Conservation (phyloP, 2,329 filamentous ascomycete genomes). For the Chlorencoelia australis region DNA sequence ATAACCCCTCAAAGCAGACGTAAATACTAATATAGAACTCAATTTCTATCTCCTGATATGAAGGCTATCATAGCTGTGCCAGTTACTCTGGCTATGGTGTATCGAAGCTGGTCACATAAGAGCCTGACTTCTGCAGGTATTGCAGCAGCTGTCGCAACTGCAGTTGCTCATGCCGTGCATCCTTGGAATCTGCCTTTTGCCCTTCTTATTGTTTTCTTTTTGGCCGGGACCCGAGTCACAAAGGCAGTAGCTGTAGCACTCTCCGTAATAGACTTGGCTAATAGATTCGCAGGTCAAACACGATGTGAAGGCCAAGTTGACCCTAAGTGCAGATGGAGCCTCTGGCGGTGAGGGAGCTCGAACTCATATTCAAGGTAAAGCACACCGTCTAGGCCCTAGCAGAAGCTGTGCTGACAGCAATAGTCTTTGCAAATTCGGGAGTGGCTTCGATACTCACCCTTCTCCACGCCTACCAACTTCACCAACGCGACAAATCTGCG, state of each 20-base stretch:
- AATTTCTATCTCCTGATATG: no score
- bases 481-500: slow-evolving; percentile 31
- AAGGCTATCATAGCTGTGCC: slow-evolving; percentile 47
- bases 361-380: slow-evolving; percentile 66
- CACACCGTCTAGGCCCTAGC: no score
- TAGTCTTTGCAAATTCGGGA: slow-evolving; percentile 76
- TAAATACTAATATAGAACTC: no score
- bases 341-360: slow-evolving; percentile 72
- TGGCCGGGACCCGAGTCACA: slow-evolving; percentile 73
- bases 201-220: slow-evolving; percentile 74
- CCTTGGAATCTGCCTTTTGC: slow-evolving; percentile 90
- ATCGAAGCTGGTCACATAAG: slow-evolving; percentile 59
- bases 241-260: slow-evolving; percentile 40
- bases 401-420: slow-evolving; percentile 11
- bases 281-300: slow-evolving; percentile 61
- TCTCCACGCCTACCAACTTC: slow-evolving; percentile 51
- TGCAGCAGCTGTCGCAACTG: slow-evolving; percentile 61
- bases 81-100: slow-evolving; percentile 49
- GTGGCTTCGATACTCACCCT: slow-evolving; percentile 58
- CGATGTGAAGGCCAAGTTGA: slow-evolving; percentile 71
- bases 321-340: slow-evolving; percentile 63
- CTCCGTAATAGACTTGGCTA: slow-evolving; percentile 4
- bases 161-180: slow-evolving; percentile 74
- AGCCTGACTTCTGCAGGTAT: slow-evolving; percentile 74
- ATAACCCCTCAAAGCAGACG: no score